A percentile compares a stretch with the other conserved stretches of the same genome.
These are phyloP conservation scores for Lepidium sativum DNA, from an alignment of 345 rosid genomes.

Conservation along the genomic window DNA sequence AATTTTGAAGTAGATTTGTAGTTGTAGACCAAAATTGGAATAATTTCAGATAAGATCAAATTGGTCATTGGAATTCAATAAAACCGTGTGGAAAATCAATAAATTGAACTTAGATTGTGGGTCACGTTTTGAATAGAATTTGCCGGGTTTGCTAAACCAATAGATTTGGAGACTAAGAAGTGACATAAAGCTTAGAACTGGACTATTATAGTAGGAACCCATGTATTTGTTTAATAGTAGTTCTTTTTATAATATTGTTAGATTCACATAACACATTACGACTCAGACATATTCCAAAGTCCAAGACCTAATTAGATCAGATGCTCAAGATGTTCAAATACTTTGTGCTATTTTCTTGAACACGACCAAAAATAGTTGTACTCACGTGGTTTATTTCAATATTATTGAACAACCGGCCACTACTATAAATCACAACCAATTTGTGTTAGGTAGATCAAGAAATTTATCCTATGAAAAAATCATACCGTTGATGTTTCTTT, in stretches of 20 bases:
- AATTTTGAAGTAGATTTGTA: neutral
- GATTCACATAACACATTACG: too few relatives aligned
- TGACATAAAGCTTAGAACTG: constrained; percentile 8
- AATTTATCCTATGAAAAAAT: neutral
- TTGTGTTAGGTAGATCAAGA: neutral
- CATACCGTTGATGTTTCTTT: neutral
- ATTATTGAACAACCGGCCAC: too few relatives aligned
- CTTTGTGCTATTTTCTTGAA: constrained; percentile 8
- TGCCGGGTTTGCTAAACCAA: neutral
- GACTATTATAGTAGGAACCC: too few relatives aligned
- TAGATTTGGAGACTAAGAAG: neutral
- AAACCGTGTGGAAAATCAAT: neutral
- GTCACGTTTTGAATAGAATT: neutral
- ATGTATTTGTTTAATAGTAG: neutral
- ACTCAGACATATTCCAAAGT: too few relatives aligned
- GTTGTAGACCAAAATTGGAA: constrained; percentile 4
- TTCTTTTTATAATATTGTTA: neutral
- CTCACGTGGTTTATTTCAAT: constrained; percentile 7
- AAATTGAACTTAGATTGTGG: neutral
- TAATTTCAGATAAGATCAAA: too few relatives aligned
- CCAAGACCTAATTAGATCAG: constrained; percentile 15
- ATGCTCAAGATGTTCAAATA: constrained; percentile 16
- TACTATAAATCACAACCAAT: too few relatives aligned
- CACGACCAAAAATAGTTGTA: constrained; percentile 1
- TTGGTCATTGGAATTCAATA: too few relatives aligned